A percentile compares a stretch with the other conserved stretches of the same genome.
These are phyloP conservation scores for Solanum tarijense DNA, from an alignment of 257 asterid species.

Conservation along the genomic window DNA sequence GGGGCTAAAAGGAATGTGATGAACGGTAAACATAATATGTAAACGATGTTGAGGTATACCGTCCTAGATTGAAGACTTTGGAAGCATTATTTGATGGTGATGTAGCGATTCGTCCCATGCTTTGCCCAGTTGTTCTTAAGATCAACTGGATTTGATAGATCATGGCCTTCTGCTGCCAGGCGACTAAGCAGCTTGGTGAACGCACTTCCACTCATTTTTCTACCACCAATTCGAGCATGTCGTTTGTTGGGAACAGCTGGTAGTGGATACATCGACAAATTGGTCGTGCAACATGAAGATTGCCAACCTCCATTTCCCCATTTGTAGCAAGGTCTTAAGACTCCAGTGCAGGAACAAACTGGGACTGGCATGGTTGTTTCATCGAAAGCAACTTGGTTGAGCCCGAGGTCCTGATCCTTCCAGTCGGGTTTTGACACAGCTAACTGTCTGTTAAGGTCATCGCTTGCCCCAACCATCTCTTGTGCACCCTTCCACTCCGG, in stretches of 20 bases:
- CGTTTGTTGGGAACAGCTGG: slow-evolving; percentile 94
- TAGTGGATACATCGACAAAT: slow-evolving; percentile 75
- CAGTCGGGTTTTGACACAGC: slow-evolving; percentile 45
- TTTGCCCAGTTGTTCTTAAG: slow-evolving; percentile 94
- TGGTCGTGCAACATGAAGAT: slow-evolving; percentile 85
- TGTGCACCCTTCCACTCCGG: slow-evolving; percentile 33
- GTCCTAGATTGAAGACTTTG: background rate
- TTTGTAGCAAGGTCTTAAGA: slow-evolving; percentile 78
- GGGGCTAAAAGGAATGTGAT: background rate
- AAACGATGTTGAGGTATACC: background rate
- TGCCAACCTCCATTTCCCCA: slow-evolving; percentile 99
- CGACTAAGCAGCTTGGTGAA: slow-evolving; percentile 86
- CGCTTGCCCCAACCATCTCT: slow-evolving; percentile 15
- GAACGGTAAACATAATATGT: background rate
- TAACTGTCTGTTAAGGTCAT: slow-evolving; percentile 23
- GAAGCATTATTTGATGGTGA: slow-evolving; percentile 65
- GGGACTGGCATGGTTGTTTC: slow-evolving; percentile 94
- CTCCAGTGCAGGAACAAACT: slow-evolving; percentile 90
- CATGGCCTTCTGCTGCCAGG: slow-evolving; percentile 79
- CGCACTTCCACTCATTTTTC: slow-evolving; percentile 98
- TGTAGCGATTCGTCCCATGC: slow-evolving; percentile 95
- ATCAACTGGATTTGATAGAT: slow-evolving; percentile 76
- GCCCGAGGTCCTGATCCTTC: slow-evolving; percentile 86
- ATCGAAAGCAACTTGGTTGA: slow-evolving; percentile 86
- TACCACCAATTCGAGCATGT: slow-evolving; percentile 89